phyloP scores from a whole-genome alignment of 169 alveolate species.

The Miamiensis avidus region DNA sequence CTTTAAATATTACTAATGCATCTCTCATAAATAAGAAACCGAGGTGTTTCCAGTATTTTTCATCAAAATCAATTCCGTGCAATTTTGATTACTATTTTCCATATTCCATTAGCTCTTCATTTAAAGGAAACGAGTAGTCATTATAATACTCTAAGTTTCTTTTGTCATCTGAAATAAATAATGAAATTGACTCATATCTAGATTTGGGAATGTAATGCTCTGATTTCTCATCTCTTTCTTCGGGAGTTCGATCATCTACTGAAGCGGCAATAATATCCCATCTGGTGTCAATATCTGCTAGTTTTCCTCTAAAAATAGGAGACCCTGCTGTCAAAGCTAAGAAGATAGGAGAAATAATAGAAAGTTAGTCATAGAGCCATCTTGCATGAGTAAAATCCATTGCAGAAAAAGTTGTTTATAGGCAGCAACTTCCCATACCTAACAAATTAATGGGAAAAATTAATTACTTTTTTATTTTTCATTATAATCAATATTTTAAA shows the following conservation, averaged over 20 bases:
- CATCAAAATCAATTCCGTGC: conserved; percentile 78
- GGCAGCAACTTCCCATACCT: conserved; percentile 20
- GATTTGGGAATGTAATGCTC: conserved; percentile 80
- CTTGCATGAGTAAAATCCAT: conserved; percentile 86
- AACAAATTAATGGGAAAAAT: no score
- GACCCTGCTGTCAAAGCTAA: conserved; percentile 93
- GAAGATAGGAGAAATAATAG: conserved; percentile 92
- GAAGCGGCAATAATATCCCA: conserved; percentile 91
- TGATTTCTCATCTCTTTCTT: conserved; percentile 73
- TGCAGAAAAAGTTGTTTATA: conserved; percentile 76
- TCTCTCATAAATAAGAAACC: conserved; percentile 90
- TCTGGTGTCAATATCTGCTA: conserved; percentile 91
- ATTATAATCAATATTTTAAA: no score
- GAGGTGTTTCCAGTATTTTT: conserved; percentile 89
- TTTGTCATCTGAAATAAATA: conserved; percentile 84
- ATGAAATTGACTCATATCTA: conserved; percentile 90
- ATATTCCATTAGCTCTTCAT: conserved; percentile 48
- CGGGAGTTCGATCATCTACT: conserved; percentile 94
- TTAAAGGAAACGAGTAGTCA: conserved; percentile 86
- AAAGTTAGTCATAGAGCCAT: conserved; percentile 91
- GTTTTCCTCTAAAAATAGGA: conserved; percentile 92
- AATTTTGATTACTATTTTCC: conserved; percentile 28
- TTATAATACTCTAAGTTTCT: conserved; percentile 69
- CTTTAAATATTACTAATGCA: conserved; percentile 91
- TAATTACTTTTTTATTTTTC: no score